Conservation (phyloP, 352 stramenopile genomes). For the Phytophthora gonapodyides region DNA sequence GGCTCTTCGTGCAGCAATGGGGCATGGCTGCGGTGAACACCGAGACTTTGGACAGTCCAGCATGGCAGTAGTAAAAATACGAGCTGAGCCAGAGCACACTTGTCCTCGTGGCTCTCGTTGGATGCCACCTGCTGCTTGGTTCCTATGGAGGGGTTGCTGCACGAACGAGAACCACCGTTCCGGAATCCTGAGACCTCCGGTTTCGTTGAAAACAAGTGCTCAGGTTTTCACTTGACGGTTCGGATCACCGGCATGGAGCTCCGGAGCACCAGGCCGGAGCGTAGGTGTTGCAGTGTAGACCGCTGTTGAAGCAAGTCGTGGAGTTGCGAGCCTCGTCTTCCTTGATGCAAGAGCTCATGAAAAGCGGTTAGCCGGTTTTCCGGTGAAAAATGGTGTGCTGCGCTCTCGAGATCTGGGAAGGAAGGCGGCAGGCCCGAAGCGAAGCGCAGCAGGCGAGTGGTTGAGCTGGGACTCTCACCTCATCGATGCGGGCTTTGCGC, state of each 20-base stretch:
- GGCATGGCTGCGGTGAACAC: constrained; percentile 23
- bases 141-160: neutral
- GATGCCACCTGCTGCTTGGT: neutral
- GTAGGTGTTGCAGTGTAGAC: neutral
- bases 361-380: constrained; percentile 14
- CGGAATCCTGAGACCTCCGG: neutral
- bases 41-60: constrained; percentile 29
- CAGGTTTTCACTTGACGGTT: neutral
- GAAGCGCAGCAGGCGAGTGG: constrained; percentile 3
- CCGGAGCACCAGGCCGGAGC: too few relatives aligned
- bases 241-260: too few relatives aligned
- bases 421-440: constrained; percentile 1
- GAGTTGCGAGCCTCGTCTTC: constrained; percentile 6
- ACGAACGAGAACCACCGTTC: too few relatives aligned
- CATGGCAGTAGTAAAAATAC: constrained; percentile 25
- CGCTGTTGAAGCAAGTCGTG: constrained; percentile 11
- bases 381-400: constrained; percentile 20
- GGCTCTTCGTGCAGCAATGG: constrained; percentile 30
- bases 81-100: constrained; percentile 17
- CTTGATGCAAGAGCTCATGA: too few relatives aligned
- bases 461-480: constrained; percentile 21
- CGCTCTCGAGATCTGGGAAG: constrained; percentile 10
- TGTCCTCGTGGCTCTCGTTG: neutral
- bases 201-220: constrained; percentile 1
- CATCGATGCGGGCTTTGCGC: constrained; percentile 20